Evolutionary conservation across 257 asterid genomes (phyloP).

Genomic region (Parsonsia alboflavescens): DNA sequence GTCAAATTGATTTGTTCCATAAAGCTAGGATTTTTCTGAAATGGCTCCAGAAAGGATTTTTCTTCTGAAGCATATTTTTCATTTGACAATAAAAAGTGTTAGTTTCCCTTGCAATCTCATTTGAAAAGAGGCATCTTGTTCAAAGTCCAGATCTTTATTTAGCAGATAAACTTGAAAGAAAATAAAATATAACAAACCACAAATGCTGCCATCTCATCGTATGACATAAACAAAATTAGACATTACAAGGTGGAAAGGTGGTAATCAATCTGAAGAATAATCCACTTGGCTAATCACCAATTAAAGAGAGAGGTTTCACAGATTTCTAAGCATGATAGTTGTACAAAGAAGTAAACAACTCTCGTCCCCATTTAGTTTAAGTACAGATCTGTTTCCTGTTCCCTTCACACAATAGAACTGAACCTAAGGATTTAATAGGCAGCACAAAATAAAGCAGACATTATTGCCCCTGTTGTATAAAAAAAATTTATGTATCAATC

Average conservation of each 20-base stretch:
- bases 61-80: conserved; percentile 19
- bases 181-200: background rate
- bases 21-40: conserved; percentile 11
- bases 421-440: background rate
- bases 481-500: background rate
- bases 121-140: background rate
- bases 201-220: background rate
- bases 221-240: background rate
- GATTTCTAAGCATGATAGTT: background rate
- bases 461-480: background rate
- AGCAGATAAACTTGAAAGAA: background rate
- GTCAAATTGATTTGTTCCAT: conserved; percentile 5
- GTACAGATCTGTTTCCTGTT: background rate
- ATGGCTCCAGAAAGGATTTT: conserved; percentile 7
- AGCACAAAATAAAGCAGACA: background rate
- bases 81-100: conserved; percentile 16
- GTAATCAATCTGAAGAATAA: background rate
- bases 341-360: background rate
- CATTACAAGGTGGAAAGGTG: background rate
- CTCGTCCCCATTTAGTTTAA: background rate
- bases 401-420: background rate
- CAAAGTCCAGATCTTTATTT: background rate
- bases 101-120: conserved; percentile 13
- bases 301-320: background rate
- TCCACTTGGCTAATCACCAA: background rate